Base-by-base conservation (phyloP, 768 basidiomycete species). In the Tulasnella sp. region DNA sequence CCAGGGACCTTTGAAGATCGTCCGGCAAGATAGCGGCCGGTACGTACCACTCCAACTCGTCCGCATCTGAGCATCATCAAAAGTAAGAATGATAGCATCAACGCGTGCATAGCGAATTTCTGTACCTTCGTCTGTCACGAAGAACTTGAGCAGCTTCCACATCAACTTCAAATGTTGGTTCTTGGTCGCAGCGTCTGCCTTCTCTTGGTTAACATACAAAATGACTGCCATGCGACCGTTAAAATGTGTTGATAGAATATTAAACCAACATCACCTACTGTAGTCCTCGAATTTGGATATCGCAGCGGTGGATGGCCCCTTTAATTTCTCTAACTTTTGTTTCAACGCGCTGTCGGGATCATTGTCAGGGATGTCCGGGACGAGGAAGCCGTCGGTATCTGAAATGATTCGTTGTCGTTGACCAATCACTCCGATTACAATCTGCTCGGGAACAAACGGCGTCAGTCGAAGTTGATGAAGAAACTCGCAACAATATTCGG, bases 1-100 rank as follows among this genome's bases (percentile, higher is more conserved):
- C 86, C 76, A 91, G 81, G 66, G 86, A 89, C 67, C 85, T 83
- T 78, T 88, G 84, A 40, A 98, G 82, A 66, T 90, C 86, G 6
- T 86, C 80, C 0, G 91, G 90, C 19, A 85, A 77, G 70, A 93
- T 83, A n/a, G 82, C 79, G 9, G 88, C 85, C 36, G 95, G 94
- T 66, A 97, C 84, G 74, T 87, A 88, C 94, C 95, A 98, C 78
- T 93, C 87, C 36, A 89, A 81, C 77, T 92, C 91, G 35, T 89
- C 87, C 35, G 84, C 85, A 76, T 85, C 90, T 90, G 32, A 19
- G 6, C 17, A 62, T 36, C 11, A 26, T n/a, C n/a, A 52, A 14
- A 52, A 47, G 68, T 72, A 67, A 52, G 37, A 47, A n/a, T 32
- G 6, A 17, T 22, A 34, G 70, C 68, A 74, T 26, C 40, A n/a